These are phyloP conservation scores for Venturia asperata DNA, from an alignment of 2,329 filamentous ascomycete genomes.

Conservation along the genomic window DNA sequence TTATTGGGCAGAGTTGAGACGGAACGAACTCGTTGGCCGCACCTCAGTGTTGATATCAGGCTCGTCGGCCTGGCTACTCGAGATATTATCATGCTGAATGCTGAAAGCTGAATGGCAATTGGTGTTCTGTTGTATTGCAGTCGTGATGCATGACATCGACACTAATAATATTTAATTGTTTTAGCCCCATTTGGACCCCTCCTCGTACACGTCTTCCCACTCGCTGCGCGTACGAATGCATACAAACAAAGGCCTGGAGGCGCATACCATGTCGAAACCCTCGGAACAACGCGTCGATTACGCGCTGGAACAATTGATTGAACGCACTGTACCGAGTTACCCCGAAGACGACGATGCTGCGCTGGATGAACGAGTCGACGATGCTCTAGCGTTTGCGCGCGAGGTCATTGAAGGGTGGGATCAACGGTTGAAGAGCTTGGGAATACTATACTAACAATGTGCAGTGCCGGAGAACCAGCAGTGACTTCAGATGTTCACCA, in stretches of 20 bases:
- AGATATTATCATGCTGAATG: background rate
- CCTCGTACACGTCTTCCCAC: constrained; percentile 9
- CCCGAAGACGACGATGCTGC: constrained; percentile 60
- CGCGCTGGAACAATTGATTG: constrained; percentile 71
- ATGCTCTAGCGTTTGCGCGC: constrained; percentile 47
- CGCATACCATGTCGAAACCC: constrained; percentile 15
- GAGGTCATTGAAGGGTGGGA: constrained; percentile 32
- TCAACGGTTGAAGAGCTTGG: constrained; percentile 1
- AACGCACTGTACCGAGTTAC: constrained; percentile 62
- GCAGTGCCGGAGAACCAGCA: constrained; percentile 41
- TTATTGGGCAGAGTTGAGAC: constrained; percentile 40
- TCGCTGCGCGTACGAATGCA: background rate
- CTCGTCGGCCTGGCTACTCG: background rate
- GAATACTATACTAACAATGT: constrained; percentile 27
- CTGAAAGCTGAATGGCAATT: too few relatives aligned
- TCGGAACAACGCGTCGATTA: constrained; percentile 15
- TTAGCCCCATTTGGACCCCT: constrained; percentile 8
- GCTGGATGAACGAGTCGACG: constrained; percentile 62
- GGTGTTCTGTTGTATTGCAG: background rate
- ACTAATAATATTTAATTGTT: constrained; percentile 3
- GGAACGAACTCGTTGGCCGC: background rate
- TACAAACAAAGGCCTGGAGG: background rate
- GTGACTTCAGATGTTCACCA: constrained; percentile 74
- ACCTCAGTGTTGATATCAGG: background rate
- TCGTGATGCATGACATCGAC: background rate